Evolutionary conservation across 2,329 filamentous ascomycete genomes (phyloP).

Genomic region (Diaporthe vaccinii): DNA sequence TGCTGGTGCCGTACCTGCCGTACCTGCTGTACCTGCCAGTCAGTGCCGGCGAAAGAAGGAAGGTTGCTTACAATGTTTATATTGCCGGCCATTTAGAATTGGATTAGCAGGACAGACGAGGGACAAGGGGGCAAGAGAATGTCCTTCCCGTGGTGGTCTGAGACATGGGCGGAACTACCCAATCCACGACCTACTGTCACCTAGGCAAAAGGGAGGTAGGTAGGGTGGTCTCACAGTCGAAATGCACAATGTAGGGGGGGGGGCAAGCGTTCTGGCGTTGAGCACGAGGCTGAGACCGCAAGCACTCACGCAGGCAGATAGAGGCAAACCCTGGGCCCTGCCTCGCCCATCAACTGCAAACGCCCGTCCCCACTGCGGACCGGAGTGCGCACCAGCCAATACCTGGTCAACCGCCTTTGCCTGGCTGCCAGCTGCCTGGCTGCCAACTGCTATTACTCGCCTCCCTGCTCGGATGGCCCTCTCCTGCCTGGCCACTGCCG

Average conservation of each 20-base stretch:
- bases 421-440: not conserved
- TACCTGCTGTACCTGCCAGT: not conserved
- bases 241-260: not conserved
- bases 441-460: constrained; percentile 7
- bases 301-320: not conserved
- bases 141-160: not conserved
- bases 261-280: not conserved
- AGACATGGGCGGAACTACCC: not conserved
- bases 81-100: too few relatives aligned
- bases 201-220: not conserved
- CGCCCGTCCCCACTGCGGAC: constrained; percentile 19
- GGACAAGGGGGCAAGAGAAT: not conserved
- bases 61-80: not conserved
- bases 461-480: constrained; percentile 11
- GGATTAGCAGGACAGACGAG: not conserved
- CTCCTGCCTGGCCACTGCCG: not conserved
- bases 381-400: not conserved
- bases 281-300: not conserved
- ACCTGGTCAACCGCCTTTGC: not conserved
- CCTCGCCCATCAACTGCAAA: constrained; percentile 17
- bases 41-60: not conserved
- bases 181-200: too few relatives aligned
- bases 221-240: not conserved
- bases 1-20: constrained; percentile 7
- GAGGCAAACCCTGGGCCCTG: not conserved